Conservation (phyloP, 2,329 filamentous ascomycete species). For the Talaromyces sp. region DNA sequence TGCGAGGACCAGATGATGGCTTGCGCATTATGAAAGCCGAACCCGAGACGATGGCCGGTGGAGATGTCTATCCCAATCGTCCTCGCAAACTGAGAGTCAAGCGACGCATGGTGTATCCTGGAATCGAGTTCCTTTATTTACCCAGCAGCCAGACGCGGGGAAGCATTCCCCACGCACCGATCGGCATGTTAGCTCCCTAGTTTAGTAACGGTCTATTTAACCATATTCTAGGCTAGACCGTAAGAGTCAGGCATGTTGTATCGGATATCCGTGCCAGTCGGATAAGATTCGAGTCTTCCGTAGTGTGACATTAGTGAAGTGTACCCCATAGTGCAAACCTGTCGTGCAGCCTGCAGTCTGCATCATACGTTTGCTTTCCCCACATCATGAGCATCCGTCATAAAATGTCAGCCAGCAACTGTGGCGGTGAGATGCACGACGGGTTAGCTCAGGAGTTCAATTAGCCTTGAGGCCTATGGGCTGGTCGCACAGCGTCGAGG, state of each 20-base stretch:
- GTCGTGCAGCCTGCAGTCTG: no score
- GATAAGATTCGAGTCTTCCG: neutral
- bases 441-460: neutral
- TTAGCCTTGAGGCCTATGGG: neutral
- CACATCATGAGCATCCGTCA: no score
- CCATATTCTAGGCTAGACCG: neutral
- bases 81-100: neutral
- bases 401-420: no score
- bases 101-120: neutral
- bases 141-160: constrained; percentile 7
- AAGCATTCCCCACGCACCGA: constrained; percentile 21
- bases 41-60: neutral
- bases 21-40: constrained; percentile 9
- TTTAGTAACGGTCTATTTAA: constrained; percentile 7
- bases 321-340: neutral
- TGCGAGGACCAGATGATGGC: neutral
- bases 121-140: constrained; percentile 16
- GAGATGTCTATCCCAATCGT: neutral
- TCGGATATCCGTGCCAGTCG: neutral
- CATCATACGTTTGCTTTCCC: neutral
- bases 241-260: constrained; percentile 4
- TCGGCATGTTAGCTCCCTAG: constrained; percentile 12
- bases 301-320: neutral
- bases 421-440: neutral
- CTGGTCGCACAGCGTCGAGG: neutral